Conservation (phyloP, 2,329 filamentous ascomycete genomes). For the Aspergillus costaricaensis region DNA sequence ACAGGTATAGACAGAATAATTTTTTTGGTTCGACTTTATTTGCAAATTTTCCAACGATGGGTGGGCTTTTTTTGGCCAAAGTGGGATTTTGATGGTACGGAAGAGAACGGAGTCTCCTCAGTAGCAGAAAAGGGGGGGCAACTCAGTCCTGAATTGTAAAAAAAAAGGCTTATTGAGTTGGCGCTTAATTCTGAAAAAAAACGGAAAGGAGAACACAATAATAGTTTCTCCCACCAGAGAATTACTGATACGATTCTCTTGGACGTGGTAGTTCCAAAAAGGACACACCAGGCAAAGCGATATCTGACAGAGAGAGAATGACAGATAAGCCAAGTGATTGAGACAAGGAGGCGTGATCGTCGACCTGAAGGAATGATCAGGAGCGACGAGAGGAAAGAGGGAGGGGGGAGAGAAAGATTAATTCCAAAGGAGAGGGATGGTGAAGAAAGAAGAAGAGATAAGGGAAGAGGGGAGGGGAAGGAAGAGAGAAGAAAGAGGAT, state of each 20-base stretch:
- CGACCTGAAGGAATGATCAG: constrained; percentile 49
- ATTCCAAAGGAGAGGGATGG: constrained; percentile 26
- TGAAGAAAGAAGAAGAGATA: constrained; percentile 22
- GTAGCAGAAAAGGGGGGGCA: constrained; percentile 15
- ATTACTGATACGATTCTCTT: not conserved
- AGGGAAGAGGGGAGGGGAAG: constrained; percentile 16
- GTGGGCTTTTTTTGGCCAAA: not conserved
- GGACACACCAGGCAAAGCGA: constrained; percentile 13
- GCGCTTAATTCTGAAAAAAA: not conserved
- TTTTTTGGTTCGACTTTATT: not conserved
- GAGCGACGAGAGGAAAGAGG: constrained; percentile 38
- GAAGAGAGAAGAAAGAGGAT: constrained; percentile 16
- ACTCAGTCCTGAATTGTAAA: constrained; percentile 3
- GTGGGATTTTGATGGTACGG: constrained; percentile 17
- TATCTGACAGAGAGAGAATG: constrained; percentile 33
- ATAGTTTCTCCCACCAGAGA: not conserved
- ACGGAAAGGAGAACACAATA: not conserved
- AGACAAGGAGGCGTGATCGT: constrained; percentile 25
- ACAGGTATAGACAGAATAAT: not conserved
- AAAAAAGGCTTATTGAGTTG: constrained; percentile 1
- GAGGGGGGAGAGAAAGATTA: constrained; percentile 19
- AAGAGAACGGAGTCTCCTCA: constrained; percentile 18
- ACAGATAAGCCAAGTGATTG: constrained; percentile 29
- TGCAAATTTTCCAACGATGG: not conserved
- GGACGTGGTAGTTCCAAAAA: not conserved